These are phyloP conservation scores for Euphorbia lathyris DNA, from an alignment of 345 rosid species.

Conservation along the genomic window DNA sequence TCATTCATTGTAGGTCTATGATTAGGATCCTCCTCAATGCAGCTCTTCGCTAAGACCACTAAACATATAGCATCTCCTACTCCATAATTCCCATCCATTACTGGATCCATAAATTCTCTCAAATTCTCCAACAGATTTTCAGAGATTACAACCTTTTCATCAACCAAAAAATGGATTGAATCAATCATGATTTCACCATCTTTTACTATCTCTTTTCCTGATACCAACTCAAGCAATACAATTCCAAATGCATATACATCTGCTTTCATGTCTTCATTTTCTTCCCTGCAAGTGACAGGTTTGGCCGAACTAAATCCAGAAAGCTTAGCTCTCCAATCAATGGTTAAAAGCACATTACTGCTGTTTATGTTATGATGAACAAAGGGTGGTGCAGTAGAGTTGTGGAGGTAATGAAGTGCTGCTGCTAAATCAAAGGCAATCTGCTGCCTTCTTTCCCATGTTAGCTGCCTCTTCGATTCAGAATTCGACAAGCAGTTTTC, in stretches of 20 bases:
- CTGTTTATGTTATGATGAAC: slow-evolving; percentile 28
- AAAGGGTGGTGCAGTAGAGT: slow-evolving; percentile 30
- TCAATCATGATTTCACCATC: slow-evolving; percentile 23
- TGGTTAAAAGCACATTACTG: slow-evolving; percentile 29
- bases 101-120: slow-evolving; percentile 32
- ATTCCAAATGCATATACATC: slow-evolving; percentile 39
- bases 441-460: slow-evolving; percentile 34
- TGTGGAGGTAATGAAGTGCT: slow-evolving; percentile 37
- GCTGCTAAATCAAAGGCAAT: slow-evolving; percentile 38
- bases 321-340: slow-evolving; percentile 36
- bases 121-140: slow-evolving; percentile 25
- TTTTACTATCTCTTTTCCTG: slow-evolving; percentile 23
- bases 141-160: slow-evolving; percentile 17
- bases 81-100: slow-evolving; percentile 26
- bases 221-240: slow-evolving; percentile 35
- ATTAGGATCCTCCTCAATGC: slow-evolving; percentile 25
- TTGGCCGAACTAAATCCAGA: slow-evolving; percentile 33
- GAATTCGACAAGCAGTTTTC: slow-evolving; percentile 27
- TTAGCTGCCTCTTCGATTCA: slow-evolving; percentile 25
- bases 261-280: slow-evolving; percentile 13
- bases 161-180: slow-evolving; percentile 13
- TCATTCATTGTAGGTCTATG: slow-evolving; percentile 35
- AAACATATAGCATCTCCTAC: slow-evolving; percentile 29
- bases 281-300: slow-evolving; percentile 14
- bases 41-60: slow-evolving; percentile 34